phyloP scores from a whole-genome alignment of 2,329 filamentous ascomycete genomes.

The Cladosporium oxysporum region DNA sequence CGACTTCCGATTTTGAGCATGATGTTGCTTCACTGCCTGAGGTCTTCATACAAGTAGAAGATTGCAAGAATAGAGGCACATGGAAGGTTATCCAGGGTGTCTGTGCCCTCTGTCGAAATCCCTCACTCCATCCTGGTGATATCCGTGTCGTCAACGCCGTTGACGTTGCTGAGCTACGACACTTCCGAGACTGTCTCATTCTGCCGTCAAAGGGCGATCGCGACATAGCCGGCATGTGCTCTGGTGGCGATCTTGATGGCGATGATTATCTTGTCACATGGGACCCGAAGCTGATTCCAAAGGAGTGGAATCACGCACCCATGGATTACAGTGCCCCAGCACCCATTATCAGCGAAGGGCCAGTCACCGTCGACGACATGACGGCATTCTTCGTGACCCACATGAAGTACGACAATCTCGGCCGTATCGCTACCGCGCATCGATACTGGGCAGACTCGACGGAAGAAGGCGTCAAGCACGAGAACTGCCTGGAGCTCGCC shows the following conservation, averaged over 20 bases:
- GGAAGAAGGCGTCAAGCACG: conserved; percentile 63
- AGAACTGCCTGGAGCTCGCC: conserved; percentile 72
- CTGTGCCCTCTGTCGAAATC: conserved; percentile 87
- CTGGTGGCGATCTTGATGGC: conserved; percentile 91
- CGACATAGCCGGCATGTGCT: conserved; percentile 90
- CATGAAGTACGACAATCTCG: conserved; percentile 85
- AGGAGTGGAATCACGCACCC: conserved; percentile 68
- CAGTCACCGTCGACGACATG: conserved; percentile 73
- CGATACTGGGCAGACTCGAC: conserved; percentile 71
- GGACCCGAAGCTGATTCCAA: conserved; percentile 73
- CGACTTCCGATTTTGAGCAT: conserved; percentile 47
- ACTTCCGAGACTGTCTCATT: conserved; percentile 83
- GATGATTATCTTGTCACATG: conserved; percentile 96
- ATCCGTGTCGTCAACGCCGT: conserved; percentile 85
- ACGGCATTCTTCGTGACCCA: conserved; percentile 86
- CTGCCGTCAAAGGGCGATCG: conserved; percentile 81
- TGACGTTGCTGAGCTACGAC: conserved; percentile 68
- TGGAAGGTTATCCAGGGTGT: conserved; percentile 71
- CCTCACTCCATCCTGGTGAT: conserved; percentile 90
- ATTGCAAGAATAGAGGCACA: conserved; percentile 48
- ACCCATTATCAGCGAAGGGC: conserved; percentile 57
- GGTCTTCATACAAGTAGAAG: conserved; percentile 82
- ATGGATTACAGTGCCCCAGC: conserved; percentile 72
- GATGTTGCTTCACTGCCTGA: conserved; percentile 65
- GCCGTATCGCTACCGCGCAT: conserved; percentile 78